A percentile compares a stretch with the other conserved stretches of the same genome.
phyloP scores from a whole-genome alignment of 352 stramenopile genomes.

The Globisporangium okanoganense region DNA sequence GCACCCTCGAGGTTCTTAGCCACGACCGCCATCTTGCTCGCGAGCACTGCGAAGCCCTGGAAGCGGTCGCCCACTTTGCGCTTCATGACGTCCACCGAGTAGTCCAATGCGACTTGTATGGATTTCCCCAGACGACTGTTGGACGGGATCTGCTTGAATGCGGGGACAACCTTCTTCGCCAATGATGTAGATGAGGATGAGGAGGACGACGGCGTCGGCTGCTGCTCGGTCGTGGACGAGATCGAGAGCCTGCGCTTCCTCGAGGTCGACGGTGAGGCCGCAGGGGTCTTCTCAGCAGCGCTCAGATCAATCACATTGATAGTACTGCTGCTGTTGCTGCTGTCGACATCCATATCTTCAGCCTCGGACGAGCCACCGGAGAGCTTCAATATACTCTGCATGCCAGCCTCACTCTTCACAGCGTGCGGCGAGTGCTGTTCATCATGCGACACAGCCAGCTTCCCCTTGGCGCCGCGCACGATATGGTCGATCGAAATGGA shows the following conservation, averaged over 20 bases:
- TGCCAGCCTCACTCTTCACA: slow-evolving; percentile 8
- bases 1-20: slow-evolving; percentile 10
- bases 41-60: slow-evolving; percentile 11
- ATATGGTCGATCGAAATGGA: slow-evolving; percentile 17
- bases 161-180: slow-evolving; percentile 11
- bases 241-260: slow-evolving; percentile 13
- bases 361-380: neutral
- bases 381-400: slow-evolving; percentile 6
- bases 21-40: slow-evolving; percentile 5
- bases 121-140: slow-evolving; percentile 2
- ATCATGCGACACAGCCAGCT: neutral
- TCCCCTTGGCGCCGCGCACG: neutral
- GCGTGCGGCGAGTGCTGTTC: neutral
- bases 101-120: slow-evolving; percentile 11
- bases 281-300: neutral
- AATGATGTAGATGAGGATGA: neutral
- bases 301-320: slow-evolving; percentile 12
- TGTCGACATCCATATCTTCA: neutral
- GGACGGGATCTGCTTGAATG: slow-evolving; percentile 5
- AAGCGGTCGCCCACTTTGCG: slow-evolving; percentile 14
- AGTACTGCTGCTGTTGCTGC: neutral
- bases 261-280: neutral
- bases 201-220: neutral
- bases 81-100: slow-evolving; percentile 9
- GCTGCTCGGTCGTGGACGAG: slow-evolving; percentile 9